Base-by-base conservation (phyloP, 2,329 filamentous ascomycete genomes). In the Exophiala dermatitidis region DNA sequence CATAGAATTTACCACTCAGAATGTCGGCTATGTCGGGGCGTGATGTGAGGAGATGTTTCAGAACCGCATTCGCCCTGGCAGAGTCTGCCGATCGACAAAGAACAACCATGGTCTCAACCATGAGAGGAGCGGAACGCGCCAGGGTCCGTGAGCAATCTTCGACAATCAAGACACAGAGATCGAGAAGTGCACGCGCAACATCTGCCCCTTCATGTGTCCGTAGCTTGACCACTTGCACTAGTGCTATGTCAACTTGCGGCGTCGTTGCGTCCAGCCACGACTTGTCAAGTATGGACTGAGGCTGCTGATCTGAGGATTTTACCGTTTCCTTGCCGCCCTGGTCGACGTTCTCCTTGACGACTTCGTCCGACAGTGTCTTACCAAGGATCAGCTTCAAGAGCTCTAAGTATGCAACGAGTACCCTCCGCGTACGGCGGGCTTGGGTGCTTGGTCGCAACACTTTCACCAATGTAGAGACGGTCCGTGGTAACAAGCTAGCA, bases 401-500 rank as follows among this genome's bases (percentile, higher is more conserved):
- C 5, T 79, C 71, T 5, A 94, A 66, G 12, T 80, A 80, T 51
- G 72, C 72, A 28, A 83, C 72, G 4, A 97, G 72, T 0, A 94
- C 78, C 38, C 77, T 80, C 60, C 77, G 83, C 45, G 78, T 75
- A 33, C 80, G 74, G 46, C 80, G 76, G 60, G 78, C 77, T 38
- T 79, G 74, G n/a, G 77, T 80, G 0, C 84, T 86, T 0, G 82
- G 82, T 3, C 86, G 84, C 47, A 95, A 71, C 0, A 89, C 73
- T 63, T 85, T 90, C 1, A 86, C 84, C 28, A 98, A 72, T 1
- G 83, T 82, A 2, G 93, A 97, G 0, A 95, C 81, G 0, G 88
- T 88, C 6, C 90, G 89, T 0, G 94, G 93, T 40, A 97, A 76
- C 64, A 98, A 93, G 57, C 81, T 90, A 6, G 89, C 88, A 52